Percentiles rank a stretch among this genome's conserved stretches.
phyloP scores from a whole-genome alignment of 1,139 yeast species.

The Saccharomyces hybrid region DNA sequence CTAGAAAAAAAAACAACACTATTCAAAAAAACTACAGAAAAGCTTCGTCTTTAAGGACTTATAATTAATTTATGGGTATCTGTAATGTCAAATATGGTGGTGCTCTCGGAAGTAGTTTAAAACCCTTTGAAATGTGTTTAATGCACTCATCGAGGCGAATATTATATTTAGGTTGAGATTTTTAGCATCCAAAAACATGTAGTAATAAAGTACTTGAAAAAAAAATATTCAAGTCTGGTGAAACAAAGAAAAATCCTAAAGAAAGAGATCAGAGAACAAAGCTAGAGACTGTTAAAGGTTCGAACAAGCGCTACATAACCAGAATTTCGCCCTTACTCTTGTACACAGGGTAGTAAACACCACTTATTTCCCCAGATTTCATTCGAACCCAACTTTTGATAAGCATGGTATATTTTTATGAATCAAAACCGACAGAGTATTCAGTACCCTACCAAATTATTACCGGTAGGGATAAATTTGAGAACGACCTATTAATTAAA shows the following conservation, averaged over 20 bases:
- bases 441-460: conserved; percentile 17
- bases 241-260: too few relatives aligned
- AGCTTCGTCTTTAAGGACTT: neutral
- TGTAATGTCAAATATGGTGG: neutral
- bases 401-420: conserved; percentile 28
- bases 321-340: neutral
- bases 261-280: too few relatives aligned
- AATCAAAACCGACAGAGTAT: conserved; percentile 19
- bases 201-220: too few relatives aligned
- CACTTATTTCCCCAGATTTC: neutral
- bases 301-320: too few relatives aligned
- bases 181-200: too few relatives aligned
- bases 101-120: neutral
- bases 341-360: neutral
- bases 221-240: too few relatives aligned
- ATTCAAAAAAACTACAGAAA: neutral
- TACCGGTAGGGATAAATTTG: conserved; percentile 73
- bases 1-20: neutral
- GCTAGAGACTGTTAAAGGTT: too few relatives aligned
- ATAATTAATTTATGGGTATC: neutral
- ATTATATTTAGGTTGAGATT: neutral
- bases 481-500: conserved; percentile 66
- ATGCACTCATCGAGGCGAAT: neutral
- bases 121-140: too few relatives aligned
- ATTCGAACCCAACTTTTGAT: neutral